A percentile compares a stretch with the other conserved stretches of the same genome.
These are phyloP conservation scores for Seminavis robusta DNA, from an alignment of 108 stramenopile genomes.

Conservation along the genomic window DNA sequence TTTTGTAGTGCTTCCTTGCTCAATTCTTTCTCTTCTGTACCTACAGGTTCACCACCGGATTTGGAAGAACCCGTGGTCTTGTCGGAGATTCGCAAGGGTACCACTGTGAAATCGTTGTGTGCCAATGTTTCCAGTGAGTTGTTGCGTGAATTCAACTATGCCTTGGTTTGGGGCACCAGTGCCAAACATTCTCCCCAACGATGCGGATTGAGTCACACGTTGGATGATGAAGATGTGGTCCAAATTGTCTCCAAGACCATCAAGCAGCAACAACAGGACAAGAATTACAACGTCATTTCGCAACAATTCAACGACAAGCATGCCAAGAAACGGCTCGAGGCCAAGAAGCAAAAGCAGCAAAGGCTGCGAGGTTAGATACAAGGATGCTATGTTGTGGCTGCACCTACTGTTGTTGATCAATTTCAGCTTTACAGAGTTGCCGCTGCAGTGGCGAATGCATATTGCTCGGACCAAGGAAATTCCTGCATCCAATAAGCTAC, in stretches of 20 bases:
- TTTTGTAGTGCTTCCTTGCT: background rate
- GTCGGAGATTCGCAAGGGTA: constrained; percentile 87
- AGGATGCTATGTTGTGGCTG: constrained; percentile 1
- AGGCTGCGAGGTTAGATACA: constrained; percentile 53
- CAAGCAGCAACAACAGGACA: constrained; percentile 91
- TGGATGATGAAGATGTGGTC: constrained; percentile 98
- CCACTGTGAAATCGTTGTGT: constrained; percentile 70
- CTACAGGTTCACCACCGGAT: constrained; percentile 81
- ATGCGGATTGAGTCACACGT: constrained; percentile 87
- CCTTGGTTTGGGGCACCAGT: constrained; percentile 96
- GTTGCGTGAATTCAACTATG: constrained; percentile 95
- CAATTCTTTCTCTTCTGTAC: background rate
- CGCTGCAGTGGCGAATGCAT: too few relatives aligned
- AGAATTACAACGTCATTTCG: constrained; percentile 75
- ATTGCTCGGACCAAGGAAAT: too few relatives aligned
- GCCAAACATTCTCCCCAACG: constrained; percentile 97
- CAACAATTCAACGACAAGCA: constrained; percentile 80
- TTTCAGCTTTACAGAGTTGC: too few relatives aligned
- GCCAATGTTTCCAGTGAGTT: constrained; percentile 80
- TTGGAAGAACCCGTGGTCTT: constrained; percentile 97
- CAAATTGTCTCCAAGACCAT: constrained; percentile 97
- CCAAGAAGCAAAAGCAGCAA: constrained; percentile 80
- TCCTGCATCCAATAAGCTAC: too few relatives aligned
- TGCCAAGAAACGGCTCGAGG: constrained; percentile 84
- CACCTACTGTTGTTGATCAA: too few relatives aligned